Evolutionary conservation across 805 yeast species (phyloP), one percentile per base, ranked within the genome.

Genomic region (Wickerhamia fluorescens): DNA sequence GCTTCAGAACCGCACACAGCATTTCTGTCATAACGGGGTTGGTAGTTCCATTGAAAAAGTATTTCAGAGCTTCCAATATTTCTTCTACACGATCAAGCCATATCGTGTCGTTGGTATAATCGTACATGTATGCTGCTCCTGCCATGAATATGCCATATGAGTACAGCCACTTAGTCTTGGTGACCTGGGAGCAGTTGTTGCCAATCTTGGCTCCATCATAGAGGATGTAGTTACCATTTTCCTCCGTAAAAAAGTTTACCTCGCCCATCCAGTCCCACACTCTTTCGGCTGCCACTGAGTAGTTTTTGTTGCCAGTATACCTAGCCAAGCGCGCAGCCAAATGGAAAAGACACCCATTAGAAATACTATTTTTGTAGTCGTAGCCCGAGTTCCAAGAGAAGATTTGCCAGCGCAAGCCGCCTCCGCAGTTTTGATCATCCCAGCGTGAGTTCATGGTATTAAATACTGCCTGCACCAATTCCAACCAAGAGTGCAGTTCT

Each of bases 401-500:
- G 47, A 89, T 89, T 63, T 89, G 97, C 97, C 97, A 89, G 56
- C 96, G 69, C 36, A 89, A 60, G 1, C 98, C 97, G 35, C 98
- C 97, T 24, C 67, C 71, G 60, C 98, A 89, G 31, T 63, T 47
- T 3, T 44, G 50, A 6, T 51, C 41, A 53, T 88, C 96, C 98
- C 97, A 89, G 53, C 96, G 73, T 17, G 66, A 58, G 22, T 83
- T 77, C 95, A 89, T 88, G 20, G 94, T 80, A 53, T 88, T 85
- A 61, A 80, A 89, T 10, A 85, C 82, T 3, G 95, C 94, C 58
- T 86, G 94, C 0, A 94, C 83, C 48, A 88, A 61, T 30, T 75
- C 70, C 18, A 86, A 66, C 96, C 96, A 89, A 34, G 73, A 73
- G 11, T 86, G 86, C 31, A 69, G 53, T 29, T 62, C 59, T 2